Evolutionary conservation across 352 stramenopile species (phyloP).

Genomic region (Phytophthora macrochlamydospora): DNA sequence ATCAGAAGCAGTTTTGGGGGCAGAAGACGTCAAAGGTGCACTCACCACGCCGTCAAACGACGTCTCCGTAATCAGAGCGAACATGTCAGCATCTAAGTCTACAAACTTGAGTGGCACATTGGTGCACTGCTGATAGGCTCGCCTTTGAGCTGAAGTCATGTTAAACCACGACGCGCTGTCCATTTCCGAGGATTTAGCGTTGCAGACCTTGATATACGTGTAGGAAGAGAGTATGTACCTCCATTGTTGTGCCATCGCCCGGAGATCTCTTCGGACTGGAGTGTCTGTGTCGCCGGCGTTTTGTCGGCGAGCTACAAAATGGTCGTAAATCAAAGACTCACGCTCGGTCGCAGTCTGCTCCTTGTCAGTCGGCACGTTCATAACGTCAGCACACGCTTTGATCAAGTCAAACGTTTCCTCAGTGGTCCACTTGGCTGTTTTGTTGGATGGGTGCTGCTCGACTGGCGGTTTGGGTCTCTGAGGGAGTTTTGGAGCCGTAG

Average conservation of each 20-base stretch:
- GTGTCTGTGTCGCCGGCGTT: slow-evolving; percentile 28
- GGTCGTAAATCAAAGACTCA: slow-evolving; percentile 40
- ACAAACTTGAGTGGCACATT: slow-evolving; percentile 48
- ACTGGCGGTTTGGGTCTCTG: slow-evolving; percentile 11
- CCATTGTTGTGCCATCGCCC: slow-evolving; percentile 44
- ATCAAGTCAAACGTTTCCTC: slow-evolving; percentile 46
- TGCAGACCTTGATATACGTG: slow-evolving; percentile 45
- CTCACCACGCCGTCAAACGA: slow-evolving; percentile 32
- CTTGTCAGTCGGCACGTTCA: slow-evolving; percentile 30
- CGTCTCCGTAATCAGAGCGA: slow-evolving; percentile 39
- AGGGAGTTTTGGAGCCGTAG: not conserved
- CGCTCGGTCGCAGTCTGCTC: slow-evolving; percentile 31
- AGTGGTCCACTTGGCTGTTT: slow-evolving; percentile 35
- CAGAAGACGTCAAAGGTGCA: slow-evolving; percentile 17
- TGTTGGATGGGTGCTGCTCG: slow-evolving; percentile 15
- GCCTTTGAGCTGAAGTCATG: slow-evolving; percentile 36
- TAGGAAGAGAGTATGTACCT: slow-evolving; percentile 45
- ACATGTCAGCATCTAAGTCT: slow-evolving; percentile 44
- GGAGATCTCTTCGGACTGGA: slow-evolving; percentile 28
- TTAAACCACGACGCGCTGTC: slow-evolving; percentile 39
- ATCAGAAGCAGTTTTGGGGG: slow-evolving; percentile 13
- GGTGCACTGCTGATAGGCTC: slow-evolving; percentile 46
- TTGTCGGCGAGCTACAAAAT: slow-evolving; percentile 35
- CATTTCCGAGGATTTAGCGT: slow-evolving; percentile 32
- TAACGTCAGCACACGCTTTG: slow-evolving; percentile 44